Evolutionary conservation across 139 green algal genomes (phyloP), one percentile per base, ranked within the genome.

Genomic region (Helicosporidium sp.): DNA sequence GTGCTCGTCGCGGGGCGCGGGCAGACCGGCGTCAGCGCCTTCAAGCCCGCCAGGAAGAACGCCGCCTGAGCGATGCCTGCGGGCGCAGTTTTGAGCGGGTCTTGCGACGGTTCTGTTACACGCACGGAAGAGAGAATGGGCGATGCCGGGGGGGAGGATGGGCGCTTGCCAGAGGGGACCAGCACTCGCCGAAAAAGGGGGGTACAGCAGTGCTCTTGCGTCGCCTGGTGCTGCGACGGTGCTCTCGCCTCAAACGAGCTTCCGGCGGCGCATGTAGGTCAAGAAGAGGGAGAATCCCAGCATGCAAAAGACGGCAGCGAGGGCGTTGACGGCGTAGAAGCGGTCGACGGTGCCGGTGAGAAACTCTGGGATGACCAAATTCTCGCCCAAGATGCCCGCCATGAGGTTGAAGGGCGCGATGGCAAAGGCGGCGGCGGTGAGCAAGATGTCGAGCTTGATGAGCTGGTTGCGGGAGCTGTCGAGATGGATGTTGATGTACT

Each of bases 1-100:
- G 62, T 65, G 26, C 59, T 95, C 43, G 83, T 94, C 27, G 75
- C 73, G 23, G 85, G 76, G 1, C 56, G 85, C 2, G 79, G 78
- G 25, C 65, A 75, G n/a, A 93, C 85, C 0, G 80, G 82, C 40
- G 60, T 85, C 16, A 52, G 72, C 6, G 80, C 81, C 22, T 75
- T 95, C 70, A 87, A 80, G 56, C 58, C 70, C n/a, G 39, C 51
- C 18, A 41, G 16, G 16, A 13, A n/a, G 39, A 18, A 18, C n/a
- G n/a, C n/a, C n/a, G n/a, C n/a, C n/a, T n/a, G n/a, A n/a, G n/a
- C n/a, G n/a, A n/a, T n/a, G n/a, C n/a, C n/a, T n/a, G n/a, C n/a
- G n/a, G n/a, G n/a, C n/a, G n/a, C n/a, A n/a, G n/a, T n/a, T n/a
- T n/a, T n/a, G n/a, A n/a, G n/a, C n/a, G n/a, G n/a, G n/a, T n/a